phyloP scores from a whole-genome alignment of 257 asterid genomes.

The Euphrasia confusa region DNA sequence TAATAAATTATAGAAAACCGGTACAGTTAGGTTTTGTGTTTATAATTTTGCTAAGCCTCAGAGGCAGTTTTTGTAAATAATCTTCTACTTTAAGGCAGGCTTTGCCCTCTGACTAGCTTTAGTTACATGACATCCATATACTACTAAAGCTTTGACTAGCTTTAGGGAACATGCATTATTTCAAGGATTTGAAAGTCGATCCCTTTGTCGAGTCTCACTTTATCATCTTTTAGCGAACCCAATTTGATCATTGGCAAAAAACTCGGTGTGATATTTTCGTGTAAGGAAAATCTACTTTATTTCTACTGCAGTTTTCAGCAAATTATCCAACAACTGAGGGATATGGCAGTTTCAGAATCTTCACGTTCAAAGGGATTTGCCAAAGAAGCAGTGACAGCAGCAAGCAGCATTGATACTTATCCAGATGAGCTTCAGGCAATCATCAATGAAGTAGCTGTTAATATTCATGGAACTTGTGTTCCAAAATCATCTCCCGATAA shows the following conservation, averaged over 20 bases:
- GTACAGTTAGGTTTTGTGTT: neutral
- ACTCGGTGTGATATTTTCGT: slow-evolving; percentile 22
- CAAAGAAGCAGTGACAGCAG: slow-evolving; percentile 51
- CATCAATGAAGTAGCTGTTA: slow-evolving; percentile 52
- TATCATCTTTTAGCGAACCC: slow-evolving; percentile 5
- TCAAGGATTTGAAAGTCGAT: slow-evolving; percentile 9
- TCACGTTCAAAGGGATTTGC: slow-evolving; percentile 44
- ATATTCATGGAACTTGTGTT: slow-evolving; percentile 77
- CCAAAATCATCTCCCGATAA: slow-evolving; percentile 68
- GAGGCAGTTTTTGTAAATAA: neutral
- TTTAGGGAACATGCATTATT: neutral
- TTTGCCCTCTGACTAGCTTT: slow-evolving; percentile 2
- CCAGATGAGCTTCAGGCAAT: slow-evolving; percentile 62
- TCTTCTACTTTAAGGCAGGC: neutral
- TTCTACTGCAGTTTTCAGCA: slow-evolving; percentile 56
- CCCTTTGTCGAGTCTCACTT: neutral
- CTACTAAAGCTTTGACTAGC: neutral
- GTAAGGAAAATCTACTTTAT: slow-evolving; percentile 9
- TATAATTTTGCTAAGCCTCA: neutral
- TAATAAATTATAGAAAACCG: too few species aligned
- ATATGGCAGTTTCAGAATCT: slow-evolving; percentile 49
- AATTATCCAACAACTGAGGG: slow-evolving; percentile 57
- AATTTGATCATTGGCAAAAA: slow-evolving; percentile 12
- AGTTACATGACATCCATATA: slow-evolving; percentile 15
- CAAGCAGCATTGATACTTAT: slow-evolving; percentile 43